These are phyloP conservation scores for Fusarium pseudoanthophilum DNA, from an alignment of 2,329 filamentous ascomycete species.

Conservation along the genomic window DNA sequence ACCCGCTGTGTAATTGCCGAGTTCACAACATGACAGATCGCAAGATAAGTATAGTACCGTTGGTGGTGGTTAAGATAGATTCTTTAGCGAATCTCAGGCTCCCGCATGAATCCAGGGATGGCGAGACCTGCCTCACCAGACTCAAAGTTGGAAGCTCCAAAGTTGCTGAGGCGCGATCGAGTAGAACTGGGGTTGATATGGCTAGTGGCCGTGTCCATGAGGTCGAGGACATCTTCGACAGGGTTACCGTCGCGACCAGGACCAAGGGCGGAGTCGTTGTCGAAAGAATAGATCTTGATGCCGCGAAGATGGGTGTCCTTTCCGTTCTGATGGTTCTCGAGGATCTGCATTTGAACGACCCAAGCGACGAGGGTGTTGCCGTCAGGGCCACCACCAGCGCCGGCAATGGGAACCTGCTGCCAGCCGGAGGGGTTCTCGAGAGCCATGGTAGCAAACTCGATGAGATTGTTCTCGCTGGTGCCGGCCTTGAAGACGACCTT, in stretches of 20 bases:
- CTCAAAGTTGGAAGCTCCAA: slow-evolving; percentile 47
- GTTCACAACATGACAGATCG: background rate
- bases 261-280: slow-evolving; percentile 59
- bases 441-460: slow-evolving; percentile 84
- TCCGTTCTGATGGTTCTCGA: slow-evolving; percentile 98
- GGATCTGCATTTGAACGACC: slow-evolving; percentile 87
- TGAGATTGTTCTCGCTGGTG: slow-evolving; percentile 89
- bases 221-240: slow-evolving; percentile 44
- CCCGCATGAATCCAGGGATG: slow-evolving; percentile 56
- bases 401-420: slow-evolving; percentile 79
- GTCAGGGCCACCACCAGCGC: slow-evolving; percentile 67
- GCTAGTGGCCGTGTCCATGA: slow-evolving; percentile 38
- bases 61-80: background rate
- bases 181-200: slow-evolving; percentile 7
- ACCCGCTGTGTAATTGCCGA: background rate
- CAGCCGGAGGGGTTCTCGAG: slow-evolving; percentile 86
- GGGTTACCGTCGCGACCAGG: slow-evolving; percentile 52
- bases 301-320: slow-evolving; percentile 98
- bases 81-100: slow-evolving; percentile 54
- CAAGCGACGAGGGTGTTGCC: slow-evolving; percentile 85
- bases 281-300: slow-evolving; percentile 82
- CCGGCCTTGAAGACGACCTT: slow-evolving; percentile 90
- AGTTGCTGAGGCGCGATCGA: slow-evolving; percentile 42
- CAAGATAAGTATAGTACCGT: background rate
- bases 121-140: slow-evolving; percentile 50